phyloP scores from a whole-genome alignment of 352 stramenopile genomes.

The Phytophthora ramorum region DNA sequence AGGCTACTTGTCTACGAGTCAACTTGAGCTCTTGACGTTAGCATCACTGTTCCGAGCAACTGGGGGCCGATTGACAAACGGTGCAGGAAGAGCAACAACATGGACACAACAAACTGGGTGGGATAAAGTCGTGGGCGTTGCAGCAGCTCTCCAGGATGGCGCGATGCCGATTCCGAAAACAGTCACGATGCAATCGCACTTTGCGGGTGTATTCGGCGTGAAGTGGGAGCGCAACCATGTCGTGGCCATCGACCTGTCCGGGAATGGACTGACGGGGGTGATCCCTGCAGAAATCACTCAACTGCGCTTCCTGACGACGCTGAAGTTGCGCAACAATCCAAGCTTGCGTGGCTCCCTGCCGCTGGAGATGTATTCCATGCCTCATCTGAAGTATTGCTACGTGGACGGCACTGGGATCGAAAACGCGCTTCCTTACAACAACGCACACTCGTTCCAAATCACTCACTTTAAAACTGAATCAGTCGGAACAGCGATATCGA shows the following conservation, averaged over 20 bases:
- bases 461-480: slow-evolving; percentile 46
- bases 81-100: slow-evolving; percentile 8
- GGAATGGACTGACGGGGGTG: slow-evolving; percentile 54
- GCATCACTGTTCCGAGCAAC: slow-evolving; percentile 50
- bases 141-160: slow-evolving; percentile 13
- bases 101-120: slow-evolving; percentile 56
- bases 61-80: slow-evolving; percentile 22
- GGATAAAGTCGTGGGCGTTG: slow-evolving; percentile 29
- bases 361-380: slow-evolving; percentile 45
- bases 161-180: slow-evolving; percentile 18
- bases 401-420: slow-evolving; percentile 61
- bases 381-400: slow-evolving; percentile 67
- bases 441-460: slow-evolving; percentile 64
- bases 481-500: slow-evolving; percentile 31
- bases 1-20: slow-evolving; percentile 19
- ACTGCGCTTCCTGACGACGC: slow-evolving; percentile 54
- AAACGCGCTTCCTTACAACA: slow-evolving; percentile 52
- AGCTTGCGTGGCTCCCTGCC: slow-evolving; percentile 44
- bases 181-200: slow-evolving; percentile 41
- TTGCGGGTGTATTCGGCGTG: slow-evolving; percentile 46
- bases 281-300: slow-evolving; percentile 50
- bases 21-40: slow-evolving; percentile 60
- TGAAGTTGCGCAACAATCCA: slow-evolving; percentile 70
- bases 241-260: slow-evolving; percentile 56
- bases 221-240: slow-evolving; percentile 72